Evolutionary conservation across 1,139 yeast genomes (phyloP), one percentile per base, ranked within the genome.

Genomic region (Saccharomycopsis hybrid): DNA sequence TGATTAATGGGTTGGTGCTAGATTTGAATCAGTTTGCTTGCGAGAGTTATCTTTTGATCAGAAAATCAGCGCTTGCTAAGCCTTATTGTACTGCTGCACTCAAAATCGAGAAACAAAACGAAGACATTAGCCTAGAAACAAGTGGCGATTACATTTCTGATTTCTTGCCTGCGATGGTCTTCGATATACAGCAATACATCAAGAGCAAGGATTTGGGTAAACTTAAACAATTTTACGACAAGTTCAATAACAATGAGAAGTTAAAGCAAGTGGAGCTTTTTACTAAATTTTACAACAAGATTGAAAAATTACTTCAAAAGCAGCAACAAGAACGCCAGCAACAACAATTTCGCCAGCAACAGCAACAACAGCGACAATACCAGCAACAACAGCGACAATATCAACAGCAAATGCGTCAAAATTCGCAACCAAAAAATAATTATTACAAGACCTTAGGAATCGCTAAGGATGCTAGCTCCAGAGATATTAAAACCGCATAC

Each of bases 371-470:
- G 31, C 76, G 71, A 29, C 73, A 70, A 29, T 74, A 69, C 33
- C 75, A 71, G 29, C 73, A 71, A 43, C 74, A 71, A 44, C 78
- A 74, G 25, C 74, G 67, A 32, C 71, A 63, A 37, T 72, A 66
- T 38, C 73, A 66, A 48, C 68, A 61, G 27, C 65, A 60, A 37
- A 72, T 70, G 28, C 63, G 60, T 38, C 61, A 60, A 2, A 57
- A 59, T 9, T 51, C 60, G 25, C 69, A 73, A 37, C 79, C 82
- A 27, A 72, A 77, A 52, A 78, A 77, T 54, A 96, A 92, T 64
- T 87, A 87, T 62, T 92, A 92, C 66, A 87, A 86, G 61, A 73
- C 86, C 2, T 69, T 92, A 11, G 95, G 81, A 28, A 75, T 90
- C 5, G 58, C 80, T 0, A 72, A 75, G 50, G 77, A 78, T 56